Evolutionary conservation across 2,329 filamentous ascomycete species (phyloP).

Genomic region (Gyromitra esculenta): DNA sequence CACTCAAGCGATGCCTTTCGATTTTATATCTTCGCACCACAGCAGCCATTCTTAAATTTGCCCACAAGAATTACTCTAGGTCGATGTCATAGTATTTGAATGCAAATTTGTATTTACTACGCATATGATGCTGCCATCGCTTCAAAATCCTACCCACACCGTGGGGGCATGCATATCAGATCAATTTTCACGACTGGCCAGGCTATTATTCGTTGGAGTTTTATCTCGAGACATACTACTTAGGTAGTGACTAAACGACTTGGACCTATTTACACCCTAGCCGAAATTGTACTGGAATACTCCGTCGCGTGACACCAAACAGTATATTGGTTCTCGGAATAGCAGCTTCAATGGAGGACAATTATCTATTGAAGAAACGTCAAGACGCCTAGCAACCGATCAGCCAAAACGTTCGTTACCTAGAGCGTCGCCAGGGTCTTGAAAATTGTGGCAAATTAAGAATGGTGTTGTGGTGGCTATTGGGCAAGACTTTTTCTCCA

Average conservation of each 20-base stretch:
- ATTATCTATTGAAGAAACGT: not conserved
- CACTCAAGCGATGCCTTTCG: not conserved
- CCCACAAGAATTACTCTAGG: not conserved
- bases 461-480: slow-evolving; percentile 13
- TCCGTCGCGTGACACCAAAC: slow-evolving; percentile 26
- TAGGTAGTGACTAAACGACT: not conserved
- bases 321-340: slow-evolving; percentile 1
- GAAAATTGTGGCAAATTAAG: not conserved
- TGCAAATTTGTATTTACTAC: not conserved
- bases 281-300: slow-evolving; percentile 11
- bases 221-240: not conserved
- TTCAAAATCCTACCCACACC: not conserved
- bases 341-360: not conserved
- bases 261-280: slow-evolving; percentile 14
- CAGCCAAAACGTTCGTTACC: slow-evolving; percentile 15
- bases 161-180: not conserved
- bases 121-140: not conserved
- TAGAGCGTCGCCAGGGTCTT: not conserved
- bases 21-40: not conserved
- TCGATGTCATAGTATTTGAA: not conserved
- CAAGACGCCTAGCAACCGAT: slow-evolving; percentile 1
- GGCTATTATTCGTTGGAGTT: not conserved
- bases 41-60: not conserved
- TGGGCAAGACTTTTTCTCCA: slow-evolving; percentile 3
- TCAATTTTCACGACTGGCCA: not conserved